These are phyloP conservation scores for Amanita phalloides DNA, from an alignment of 768 basidiomycete genomes.

Conservation along the genomic window DNA sequence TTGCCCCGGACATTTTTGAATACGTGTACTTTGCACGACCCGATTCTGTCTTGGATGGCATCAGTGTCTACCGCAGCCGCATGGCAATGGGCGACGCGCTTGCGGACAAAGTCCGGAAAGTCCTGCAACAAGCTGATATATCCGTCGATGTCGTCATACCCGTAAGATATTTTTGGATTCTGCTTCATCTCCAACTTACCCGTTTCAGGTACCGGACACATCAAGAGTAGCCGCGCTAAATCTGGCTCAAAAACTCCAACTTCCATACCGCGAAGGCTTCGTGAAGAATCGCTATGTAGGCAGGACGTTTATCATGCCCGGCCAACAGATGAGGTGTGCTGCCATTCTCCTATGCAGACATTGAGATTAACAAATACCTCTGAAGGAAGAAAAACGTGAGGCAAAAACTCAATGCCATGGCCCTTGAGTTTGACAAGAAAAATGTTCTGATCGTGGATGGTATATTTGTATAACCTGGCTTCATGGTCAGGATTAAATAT, in stretches of 20 bases:
- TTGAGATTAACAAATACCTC: not conserved
- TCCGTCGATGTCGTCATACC: slow-evolving; percentile 95
- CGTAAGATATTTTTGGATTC: slow-evolving; percentile 26
- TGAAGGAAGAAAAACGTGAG: slow-evolving; percentile 85
- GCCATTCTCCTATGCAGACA: not conserved
- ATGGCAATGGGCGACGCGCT: slow-evolving; percentile 99
- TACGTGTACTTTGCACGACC: slow-evolving; percentile 98
- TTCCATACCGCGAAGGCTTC: slow-evolving; percentile 97
- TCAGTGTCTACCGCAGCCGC: slow-evolving; percentile 93
- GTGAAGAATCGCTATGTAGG: slow-evolving; percentile 99
- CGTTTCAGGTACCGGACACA: slow-evolving; percentile 80
- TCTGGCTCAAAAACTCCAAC: slow-evolving; percentile 76
- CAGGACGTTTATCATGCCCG: slow-evolving; percentile 99
- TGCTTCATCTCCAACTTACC: not conserved
- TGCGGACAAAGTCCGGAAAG: slow-evolving; percentile 73
- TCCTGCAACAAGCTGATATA: slow-evolving; percentile 57
- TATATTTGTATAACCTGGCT: slow-evolving; percentile 19
- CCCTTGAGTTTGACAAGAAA: slow-evolving; percentile 87
- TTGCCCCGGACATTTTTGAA: slow-evolving; percentile 98
- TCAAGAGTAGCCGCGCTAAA: slow-evolving; percentile 94
- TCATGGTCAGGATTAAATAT: not conserved
- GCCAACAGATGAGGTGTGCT: slow-evolving; percentile 80
- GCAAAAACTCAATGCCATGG: slow-evolving; percentile 96
- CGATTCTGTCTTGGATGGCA: slow-evolving; percentile 93
- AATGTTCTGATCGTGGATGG: slow-evolving; percentile 95